Evolutionary conservation across 2,329 filamentous ascomycete genomes (phyloP).

Genomic region (Diplodia intermedia): DNA sequence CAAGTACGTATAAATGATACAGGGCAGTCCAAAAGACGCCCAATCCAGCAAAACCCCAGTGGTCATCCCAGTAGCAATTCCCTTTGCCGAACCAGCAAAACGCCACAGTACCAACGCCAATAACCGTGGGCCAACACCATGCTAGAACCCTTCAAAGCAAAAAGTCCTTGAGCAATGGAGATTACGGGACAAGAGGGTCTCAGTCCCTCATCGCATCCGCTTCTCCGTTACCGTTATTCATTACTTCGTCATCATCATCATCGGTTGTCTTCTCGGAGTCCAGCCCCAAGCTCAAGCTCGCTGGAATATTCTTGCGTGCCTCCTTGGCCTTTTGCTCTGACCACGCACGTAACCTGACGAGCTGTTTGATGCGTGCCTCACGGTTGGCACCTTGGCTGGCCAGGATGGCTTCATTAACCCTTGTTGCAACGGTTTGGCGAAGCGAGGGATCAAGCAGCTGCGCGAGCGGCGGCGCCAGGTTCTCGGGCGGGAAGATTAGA

Average conservation of each 20-base stretch:
- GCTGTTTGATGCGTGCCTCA: constrained; percentile 80
- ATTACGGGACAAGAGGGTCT: not conserved
- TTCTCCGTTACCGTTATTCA: constrained; percentile 45
- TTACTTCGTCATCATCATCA: constrained; percentile 36
- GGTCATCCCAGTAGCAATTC: not conserved
- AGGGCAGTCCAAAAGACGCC: constrained; percentile 5
- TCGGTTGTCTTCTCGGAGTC: constrained; percentile 41
- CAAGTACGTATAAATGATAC: constrained; percentile 16
- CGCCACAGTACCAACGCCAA: not conserved
- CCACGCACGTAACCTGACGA: constrained; percentile 86
- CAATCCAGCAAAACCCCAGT: constrained; percentile 1
- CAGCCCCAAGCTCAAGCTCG: constrained; percentile 51
- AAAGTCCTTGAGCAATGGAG: not conserved
- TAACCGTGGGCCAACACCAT: constrained; percentile 16
- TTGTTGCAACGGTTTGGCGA: constrained; percentile 80
- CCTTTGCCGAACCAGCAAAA: not conserved
- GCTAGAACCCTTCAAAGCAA: constrained; percentile 3
- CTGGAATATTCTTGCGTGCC: constrained; percentile 52
- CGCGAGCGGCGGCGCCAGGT: constrained; percentile 75
- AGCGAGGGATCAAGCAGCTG: constrained; percentile 80
- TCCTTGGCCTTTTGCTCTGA: constrained; percentile 70
- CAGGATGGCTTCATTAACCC: constrained; percentile 89
- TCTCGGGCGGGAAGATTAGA: constrained; percentile 84
- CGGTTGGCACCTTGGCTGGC: constrained; percentile 72
- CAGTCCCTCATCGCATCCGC: constrained; percentile 44